Evolutionary conservation across 257 asterid species (phyloP), one percentile per base, ranked within the genome.

Genomic region (Penstemon eatonii): DNA sequence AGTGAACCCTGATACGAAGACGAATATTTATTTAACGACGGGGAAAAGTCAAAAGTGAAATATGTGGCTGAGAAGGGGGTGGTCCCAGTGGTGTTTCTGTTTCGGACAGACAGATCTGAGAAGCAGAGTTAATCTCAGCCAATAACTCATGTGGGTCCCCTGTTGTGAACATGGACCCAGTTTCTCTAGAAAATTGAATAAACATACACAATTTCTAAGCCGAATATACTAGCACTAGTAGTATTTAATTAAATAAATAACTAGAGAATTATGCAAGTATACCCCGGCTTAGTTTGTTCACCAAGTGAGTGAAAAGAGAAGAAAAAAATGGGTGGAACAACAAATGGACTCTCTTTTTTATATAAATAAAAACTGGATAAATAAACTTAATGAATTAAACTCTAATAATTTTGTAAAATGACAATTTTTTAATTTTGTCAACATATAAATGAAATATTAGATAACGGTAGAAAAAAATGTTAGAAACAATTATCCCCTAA

Each of bases 51-150:
- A 49, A 49, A 49, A 5, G 11, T 49, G 66, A 73, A 74, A 78
- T 74, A 61, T 74, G 80, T 74, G 83, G 83, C 59, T 68, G 64
- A 78, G 73, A 59, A 60, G 71, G 55, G 59, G 10, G 79, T 76
- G 84, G 82, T 80, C 77, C 81, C n/a, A 62, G 68, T 57, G 72
- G 55, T 41, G 18, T 15, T 15, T 3, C 19, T 60, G 56, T 45
- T 75, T 66, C 4, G 73, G 58, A 60, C 78, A 67, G 71, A 58
- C 78, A 75, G 66, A 69, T 78, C 66, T 78, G 60, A 4, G 63
- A 1, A 10, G n/a, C 66, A 52, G 66, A 63, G 59, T 54, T 67
- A 72, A 73, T 76, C 72, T 73, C 77, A 70, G 75, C 79, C 84
- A 73, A 69, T 56, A 45, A 5, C 61, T 67, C 37, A 3, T 60